phyloP scores from a whole-genome alignment of 805 yeast genomes.

The Lipomyces starkeyi region DNA sequence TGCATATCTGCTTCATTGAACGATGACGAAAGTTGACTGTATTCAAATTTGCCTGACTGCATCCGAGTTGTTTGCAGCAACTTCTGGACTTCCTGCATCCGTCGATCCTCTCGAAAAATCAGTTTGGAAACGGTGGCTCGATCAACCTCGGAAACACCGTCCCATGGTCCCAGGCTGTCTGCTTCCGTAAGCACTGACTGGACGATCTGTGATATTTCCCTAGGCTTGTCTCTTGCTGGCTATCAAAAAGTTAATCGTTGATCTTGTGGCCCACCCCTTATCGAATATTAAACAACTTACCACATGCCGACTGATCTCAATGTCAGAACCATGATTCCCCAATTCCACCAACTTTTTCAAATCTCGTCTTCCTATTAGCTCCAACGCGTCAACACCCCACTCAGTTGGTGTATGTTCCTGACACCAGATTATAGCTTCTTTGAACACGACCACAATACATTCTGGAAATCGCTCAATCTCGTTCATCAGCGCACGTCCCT shows the following conservation, averaged over 20 bases:
- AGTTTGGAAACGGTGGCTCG: constrained; percentile 68
- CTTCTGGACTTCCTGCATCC: constrained; percentile 77
- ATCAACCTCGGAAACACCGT: constrained; percentile 72
- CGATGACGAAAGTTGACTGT: constrained; percentile 60
- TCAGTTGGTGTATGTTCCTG: constrained; percentile 59
- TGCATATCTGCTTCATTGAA: constrained; percentile 54
- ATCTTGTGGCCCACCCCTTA: neutral
- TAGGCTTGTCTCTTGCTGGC: constrained; percentile 38
- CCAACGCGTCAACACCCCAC: constrained; percentile 54
- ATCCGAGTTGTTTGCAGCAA: constrained; percentile 71
- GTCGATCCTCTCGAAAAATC: constrained; percentile 76
- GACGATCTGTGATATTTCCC: constrained; percentile 54
- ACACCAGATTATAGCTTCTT: constrained; percentile 52
- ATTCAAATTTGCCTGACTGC: constrained; percentile 55
- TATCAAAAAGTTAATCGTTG: neutral
- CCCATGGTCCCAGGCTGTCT: constrained; percentile 64
- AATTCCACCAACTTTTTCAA: constrained; percentile 47
- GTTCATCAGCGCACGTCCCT: constrained; percentile 53
- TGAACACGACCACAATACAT: constrained; percentile 71
- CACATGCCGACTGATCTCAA: neutral
- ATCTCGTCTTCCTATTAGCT: constrained; percentile 73
- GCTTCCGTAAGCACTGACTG: constrained; percentile 42
- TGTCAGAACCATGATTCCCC: constrained; percentile 8
- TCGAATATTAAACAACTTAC: constrained; percentile 7
- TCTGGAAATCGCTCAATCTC: constrained; percentile 70